Base-by-base conservation (phyloP, 441 rosid species). In the Croton laevigatus region DNA sequence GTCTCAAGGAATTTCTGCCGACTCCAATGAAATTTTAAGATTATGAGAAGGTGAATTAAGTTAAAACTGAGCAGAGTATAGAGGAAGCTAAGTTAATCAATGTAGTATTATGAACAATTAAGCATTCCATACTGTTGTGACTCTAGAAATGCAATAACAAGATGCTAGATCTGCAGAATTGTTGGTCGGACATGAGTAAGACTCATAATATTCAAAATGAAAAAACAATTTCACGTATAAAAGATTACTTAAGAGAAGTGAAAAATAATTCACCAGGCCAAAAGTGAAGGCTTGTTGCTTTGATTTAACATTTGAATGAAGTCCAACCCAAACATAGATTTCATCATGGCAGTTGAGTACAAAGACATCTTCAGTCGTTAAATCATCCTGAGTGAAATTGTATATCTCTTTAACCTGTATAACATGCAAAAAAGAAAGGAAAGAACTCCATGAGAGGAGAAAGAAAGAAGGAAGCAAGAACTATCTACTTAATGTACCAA, bases 381-480 rank as follows among this genome's bases (percentile, higher is more conserved):
- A 83, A 83, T 94, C 98, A 82, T 91, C 95, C 81, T 91, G 98
- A 20, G 90, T 79, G 80, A 85, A 94, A 87, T 85, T 91, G 84
- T 86, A 84, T 79, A 94, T 85, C 86, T 91, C 98, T 69, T 84
- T 87, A 74, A 87, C 89, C 98, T 91, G 90, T 63, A 42, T 52
- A 17, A 60, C n/a, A 55, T 19, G 14, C 4, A 36, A 22, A 20
- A 22, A 55, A 22, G 8, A 58, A 58, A 8, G 19, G 44, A 38
- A 8, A 38, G 44, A 38, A 19, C 51, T n/a, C 52, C 34, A 19
- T 11, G 27, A 42, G 16, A 23, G 63, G 14, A 27, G 42, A 27
- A 13, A 3, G 13, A 57, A 0, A 57, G 34, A 23, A 69, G 22
- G 52, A 46, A 49, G 51, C 20, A 49, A 49, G 69, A 34, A 65